Evolutionary conservation across 352 stramenopile species (phyloP), one percentile per base, ranked within the genome.

Genomic region (Elongisporangium undulatum): DNA sequence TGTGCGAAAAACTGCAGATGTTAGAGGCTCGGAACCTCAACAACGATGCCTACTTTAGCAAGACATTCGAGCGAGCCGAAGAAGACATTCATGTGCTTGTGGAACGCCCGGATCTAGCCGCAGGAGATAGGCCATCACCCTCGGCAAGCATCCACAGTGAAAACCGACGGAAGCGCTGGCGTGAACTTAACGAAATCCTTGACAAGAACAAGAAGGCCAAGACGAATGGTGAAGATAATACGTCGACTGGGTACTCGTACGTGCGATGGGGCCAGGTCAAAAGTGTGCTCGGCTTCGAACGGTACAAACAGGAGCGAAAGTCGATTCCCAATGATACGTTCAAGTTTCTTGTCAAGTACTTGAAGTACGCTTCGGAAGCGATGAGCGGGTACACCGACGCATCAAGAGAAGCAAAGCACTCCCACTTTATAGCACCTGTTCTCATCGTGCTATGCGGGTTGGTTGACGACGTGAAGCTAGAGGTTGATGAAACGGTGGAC

Each of bases 31-130:
- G 7, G 39, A 20, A n/a, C 3, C 64, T 71, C 23, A 41, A 65
- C 41, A 34, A 72, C 53, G 61, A 61, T 13, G 51, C n/a, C 0
- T 71, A 61, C 64, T 64, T 71, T 20, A 16, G 59, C 34, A 55
- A 45, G 15, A 61, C 26, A n/a, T 63, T 71, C 55, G 10, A 63
- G 17, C 64, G 6, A 62, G 51, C 3, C 7, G 23, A 62, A 4
- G 20, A 51, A 63, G 59, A 66, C 51, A 71, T 64, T 22, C 63
- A 70, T 53, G 55, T 66, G 39, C 55, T 70, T 5, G 63, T 70
- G 63, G 51, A 70, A 55, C 34, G 45, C 54, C 45, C 56, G 23
- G 56, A 54, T 49, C n/a, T n/a, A n/a, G n/a, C n/a, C n/a, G n/a
- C n/a, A n/a, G n/a, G n/a, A n/a, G 60, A 66, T 58, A 45, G 53